These are phyloP conservation scores for Fraxinus latifolia DNA, from an alignment of 305 asterid species.

Conservation along the genomic window DNA sequence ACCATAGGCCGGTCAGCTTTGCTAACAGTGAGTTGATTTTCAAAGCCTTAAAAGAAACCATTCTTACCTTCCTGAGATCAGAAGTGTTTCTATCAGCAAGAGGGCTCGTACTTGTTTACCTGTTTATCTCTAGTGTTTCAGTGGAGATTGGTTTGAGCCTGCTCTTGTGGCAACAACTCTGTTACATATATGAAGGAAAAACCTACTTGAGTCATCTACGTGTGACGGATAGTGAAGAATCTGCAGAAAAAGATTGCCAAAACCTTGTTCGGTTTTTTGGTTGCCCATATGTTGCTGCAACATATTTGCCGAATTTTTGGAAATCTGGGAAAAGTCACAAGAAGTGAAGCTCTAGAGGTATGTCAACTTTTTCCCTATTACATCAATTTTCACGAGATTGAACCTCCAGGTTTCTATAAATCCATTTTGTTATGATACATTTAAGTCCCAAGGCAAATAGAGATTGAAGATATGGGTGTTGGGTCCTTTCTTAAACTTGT, in stretches of 20 bases:
- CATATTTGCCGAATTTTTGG: constrained; percentile 61
- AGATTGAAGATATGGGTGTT: background rate
- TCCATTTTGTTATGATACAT: background rate
- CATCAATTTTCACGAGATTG: constrained; percentile 10
- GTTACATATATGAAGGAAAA: constrained; percentile 75
- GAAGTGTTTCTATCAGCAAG: constrained; percentile 55
- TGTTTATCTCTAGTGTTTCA: constrained; percentile 67
- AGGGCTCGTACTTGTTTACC: constrained; percentile 74
- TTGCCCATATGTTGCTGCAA: constrained; percentile 40
- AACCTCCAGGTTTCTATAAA: constrained; percentile 2
- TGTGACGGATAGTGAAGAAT: constrained; percentile 45
- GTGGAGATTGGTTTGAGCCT: constrained; percentile 69
- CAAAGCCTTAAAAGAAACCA: constrained; percentile 39
- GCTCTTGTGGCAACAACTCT: constrained; percentile 88
- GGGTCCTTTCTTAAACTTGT: background rate
- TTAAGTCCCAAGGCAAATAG: background rate
- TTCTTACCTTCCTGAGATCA: constrained; percentile 53
- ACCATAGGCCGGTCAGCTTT: constrained; percentile 19
- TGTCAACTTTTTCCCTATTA: constrained; percentile 9
- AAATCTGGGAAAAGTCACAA: constrained; percentile 65
- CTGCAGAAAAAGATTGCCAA: constrained; percentile 55
- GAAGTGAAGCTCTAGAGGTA: constrained; percentile 51
- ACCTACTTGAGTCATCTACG: constrained; percentile 74
- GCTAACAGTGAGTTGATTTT: constrained; percentile 30
- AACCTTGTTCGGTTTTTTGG: constrained; percentile 70